Evolutionary conservation across 2,329 filamentous ascomycete species (phyloP).

Genomic region (Aspergillus sergii): DNA sequence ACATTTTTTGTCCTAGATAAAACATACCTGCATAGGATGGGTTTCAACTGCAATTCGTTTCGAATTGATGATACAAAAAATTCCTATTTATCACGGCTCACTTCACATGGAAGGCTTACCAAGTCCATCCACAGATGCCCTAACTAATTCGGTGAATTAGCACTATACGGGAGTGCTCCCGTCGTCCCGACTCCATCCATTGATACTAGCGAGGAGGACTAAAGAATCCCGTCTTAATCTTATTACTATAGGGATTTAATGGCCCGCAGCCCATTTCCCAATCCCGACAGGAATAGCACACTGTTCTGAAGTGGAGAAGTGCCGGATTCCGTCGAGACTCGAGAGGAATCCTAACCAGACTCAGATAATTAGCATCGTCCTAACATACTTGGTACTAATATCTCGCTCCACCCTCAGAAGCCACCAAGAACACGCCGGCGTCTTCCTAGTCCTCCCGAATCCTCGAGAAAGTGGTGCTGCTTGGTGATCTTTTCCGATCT

Average conservation of each 20-base stretch:
- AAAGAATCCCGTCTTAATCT: slow-evolving; percentile 3
- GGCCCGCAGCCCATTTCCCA: neutral
- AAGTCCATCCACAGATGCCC: neutral
- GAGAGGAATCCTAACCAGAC: neutral
- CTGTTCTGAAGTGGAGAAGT: neutral
- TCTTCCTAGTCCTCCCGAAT: neutral
- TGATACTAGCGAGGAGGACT: neutral
- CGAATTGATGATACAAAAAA: neutral
- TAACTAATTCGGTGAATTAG: neutral
- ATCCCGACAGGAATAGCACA: neutral
- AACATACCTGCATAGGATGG: neutral
- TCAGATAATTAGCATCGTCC: slow-evolving; percentile 3
- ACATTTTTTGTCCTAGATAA: neutral
- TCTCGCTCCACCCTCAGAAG: slow-evolving; percentile 3
- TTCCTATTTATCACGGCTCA: neutral
- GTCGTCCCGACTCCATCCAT: slow-evolving; percentile 3
- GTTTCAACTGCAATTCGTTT: neutral
- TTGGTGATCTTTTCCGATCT: slow-evolving; percentile 3
- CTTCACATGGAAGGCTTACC: neutral
- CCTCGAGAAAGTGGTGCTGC: neutral
- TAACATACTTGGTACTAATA: neutral
- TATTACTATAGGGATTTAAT: slow-evolving; percentile 1
- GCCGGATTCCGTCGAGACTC: neutral
- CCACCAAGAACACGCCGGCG: slow-evolving; percentile 5
- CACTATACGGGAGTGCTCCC: slow-evolving; percentile 1